These are phyloP conservation scores for Ligustrum vulgare DNA, from an alignment of 257 asterid genomes.

Conservation along the genomic window DNA sequence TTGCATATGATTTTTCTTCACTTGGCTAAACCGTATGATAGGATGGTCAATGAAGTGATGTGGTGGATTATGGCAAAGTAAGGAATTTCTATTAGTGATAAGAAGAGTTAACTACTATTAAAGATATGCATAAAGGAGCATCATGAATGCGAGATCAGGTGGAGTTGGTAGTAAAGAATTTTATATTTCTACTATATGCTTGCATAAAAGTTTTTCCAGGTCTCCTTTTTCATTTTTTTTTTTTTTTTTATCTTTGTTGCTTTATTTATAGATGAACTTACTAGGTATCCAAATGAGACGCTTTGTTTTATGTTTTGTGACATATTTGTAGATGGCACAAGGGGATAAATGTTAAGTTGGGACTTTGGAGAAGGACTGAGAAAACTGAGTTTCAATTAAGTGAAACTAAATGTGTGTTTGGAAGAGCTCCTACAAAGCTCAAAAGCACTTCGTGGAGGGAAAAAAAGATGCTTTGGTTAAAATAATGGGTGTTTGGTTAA, in stretches of 20 bases:
- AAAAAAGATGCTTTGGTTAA: no score
- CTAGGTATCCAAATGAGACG: background rate
- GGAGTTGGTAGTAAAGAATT: background rate
- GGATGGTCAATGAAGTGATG: background rate
- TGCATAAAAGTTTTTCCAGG: background rate
- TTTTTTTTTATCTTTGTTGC: background rate
- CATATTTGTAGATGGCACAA: background rate
- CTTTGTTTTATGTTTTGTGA: background rate
- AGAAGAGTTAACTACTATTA: background rate
- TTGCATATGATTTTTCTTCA: background rate
- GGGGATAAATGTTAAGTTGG: background rate
- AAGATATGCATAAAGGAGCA: background rate
- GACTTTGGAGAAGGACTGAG: background rate
- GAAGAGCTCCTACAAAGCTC: no score
- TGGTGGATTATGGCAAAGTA: background rate
- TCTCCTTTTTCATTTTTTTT: background rate
- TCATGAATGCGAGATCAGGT: background rate
- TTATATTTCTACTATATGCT: background rate
- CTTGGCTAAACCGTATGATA: background rate
- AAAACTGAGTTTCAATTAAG: background rate
- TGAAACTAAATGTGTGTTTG: background rate
- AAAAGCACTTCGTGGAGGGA: no score
- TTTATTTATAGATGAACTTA: background rate
- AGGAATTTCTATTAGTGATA: background rate
- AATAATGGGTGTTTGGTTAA: no score